Base-by-base conservation (phyloP, 768 basidiomycete species). In the Mycena alexandri region DNA sequence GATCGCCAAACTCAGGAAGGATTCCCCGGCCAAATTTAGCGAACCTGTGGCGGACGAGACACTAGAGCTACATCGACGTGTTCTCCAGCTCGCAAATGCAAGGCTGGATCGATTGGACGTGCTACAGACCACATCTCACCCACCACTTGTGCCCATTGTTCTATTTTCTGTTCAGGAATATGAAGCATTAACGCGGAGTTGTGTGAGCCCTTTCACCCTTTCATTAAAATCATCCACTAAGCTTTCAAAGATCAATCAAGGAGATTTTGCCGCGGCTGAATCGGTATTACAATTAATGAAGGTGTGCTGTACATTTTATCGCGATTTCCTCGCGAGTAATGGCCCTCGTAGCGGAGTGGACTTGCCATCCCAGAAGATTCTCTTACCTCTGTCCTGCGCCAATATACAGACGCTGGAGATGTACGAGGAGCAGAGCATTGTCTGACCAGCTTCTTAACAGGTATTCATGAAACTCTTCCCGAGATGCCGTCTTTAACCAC, bases 221-320 rank as follows among this genome's bases (percentile, higher is more conserved):
- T 43, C 44, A 17, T 4, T 5, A 24, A 16, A 19, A 53, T 6
- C 25, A 24, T 21, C 53, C 38, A 44, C 52, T 73, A 72, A 62
- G 36, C 50, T 44, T 67, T 41, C 47, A 0, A 69, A 92, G 91
- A 73, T 89, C 22, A 73, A 79, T 19, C 75, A 79, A 21, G 73
- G 79, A 4, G 91, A 93, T 69, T 71, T 71, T 0, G 72, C 77
- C 25, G 83, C 85, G 0, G 89, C 87, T 1, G 84, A 89, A 68
- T 71, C 73, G 2, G 79, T 84, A 2, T 73, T 93, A 10, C 75
- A 81, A 19, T 76, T 93, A 2, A 90, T 91, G 85, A 85, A 82
- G 80, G 85, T 85, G 63, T 11, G 73, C 64, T 25, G 21, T 3
- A 2, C 38, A 17, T 41, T 62, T 5, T 21, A 24, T 14, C 36